Evolutionary conservation across 768 basidiomycete genomes (phyloP).

Genomic region (Lactifluus piperatus): DNA sequence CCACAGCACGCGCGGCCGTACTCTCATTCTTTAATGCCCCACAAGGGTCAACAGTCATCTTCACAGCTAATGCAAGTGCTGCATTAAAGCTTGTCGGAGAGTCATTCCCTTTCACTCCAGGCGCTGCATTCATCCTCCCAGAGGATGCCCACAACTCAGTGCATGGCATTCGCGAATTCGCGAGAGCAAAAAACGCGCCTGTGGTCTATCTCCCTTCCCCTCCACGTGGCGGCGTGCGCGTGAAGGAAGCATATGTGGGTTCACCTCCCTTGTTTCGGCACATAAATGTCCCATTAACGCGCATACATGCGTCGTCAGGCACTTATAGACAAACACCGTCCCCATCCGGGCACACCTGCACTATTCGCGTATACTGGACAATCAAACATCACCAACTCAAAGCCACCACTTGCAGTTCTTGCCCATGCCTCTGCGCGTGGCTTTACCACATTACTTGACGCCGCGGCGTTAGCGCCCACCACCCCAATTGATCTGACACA

Average conservation of each 20-base stretch:
- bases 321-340: constrained; percentile 42
- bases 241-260: constrained; percentile 49
- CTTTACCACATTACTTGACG: constrained; percentile 71
- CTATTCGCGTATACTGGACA: constrained; percentile 72
- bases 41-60: constrained; percentile 69
- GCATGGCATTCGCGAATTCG: constrained; percentile 73
- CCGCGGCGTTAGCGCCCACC: constrained; percentile 72
- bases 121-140: constrained; percentile 57
- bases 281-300: constrained; percentile 5
- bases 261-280: background rate
- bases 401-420: constrained; percentile 57
- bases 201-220: constrained; percentile 61
- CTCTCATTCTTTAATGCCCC: constrained; percentile 72
- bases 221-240: constrained; percentile 54
- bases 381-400: constrained; percentile 76
- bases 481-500: constrained; percentile 57
- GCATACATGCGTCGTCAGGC: constrained; percentile 32
- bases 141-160: constrained; percentile 81
- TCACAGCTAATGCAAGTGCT: constrained; percentile 71
- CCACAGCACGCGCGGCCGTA: constrained; percentile 63
- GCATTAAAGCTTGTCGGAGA: constrained; percentile 80
- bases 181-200: constrained; percentile 42
- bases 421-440: constrained; percentile 57
- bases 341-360: constrained; percentile 41
- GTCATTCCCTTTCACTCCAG: constrained; percentile 57